These are phyloP conservation scores for Pisolithus marmoratus DNA, from an alignment of 768 basidiomycete genomes.

Conservation along the genomic window DNA sequence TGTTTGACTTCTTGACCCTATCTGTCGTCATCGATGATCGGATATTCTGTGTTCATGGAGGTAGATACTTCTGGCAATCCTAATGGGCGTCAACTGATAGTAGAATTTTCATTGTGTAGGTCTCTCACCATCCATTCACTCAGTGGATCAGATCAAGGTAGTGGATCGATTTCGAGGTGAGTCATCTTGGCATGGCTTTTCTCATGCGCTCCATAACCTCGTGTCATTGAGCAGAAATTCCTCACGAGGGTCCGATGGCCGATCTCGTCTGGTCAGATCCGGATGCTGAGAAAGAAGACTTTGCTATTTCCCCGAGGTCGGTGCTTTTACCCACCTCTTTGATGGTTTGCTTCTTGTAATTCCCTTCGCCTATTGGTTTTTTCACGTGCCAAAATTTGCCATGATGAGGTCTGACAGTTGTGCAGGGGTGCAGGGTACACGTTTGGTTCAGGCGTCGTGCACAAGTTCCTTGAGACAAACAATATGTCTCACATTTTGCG, in stretches of 20 bases:
- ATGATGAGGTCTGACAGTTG: not conserved
- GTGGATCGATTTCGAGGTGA: slow-evolving; percentile 95
- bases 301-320: slow-evolving; percentile 96
- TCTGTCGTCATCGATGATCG: slow-evolving; percentile 98
- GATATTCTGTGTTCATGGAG: slow-evolving; percentile 99
- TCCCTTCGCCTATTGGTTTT: slow-evolving; percentile 1
- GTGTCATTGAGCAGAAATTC: slow-evolving; percentile 66
- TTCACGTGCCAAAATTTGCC: slow-evolving; percentile 12
- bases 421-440: slow-evolving; percentile 95
- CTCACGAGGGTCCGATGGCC: slow-evolving; percentile 99
- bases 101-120: slow-evolving; percentile 42
- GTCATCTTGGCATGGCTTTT: slow-evolving; percentile 12
- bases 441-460: slow-evolving; percentile 95
- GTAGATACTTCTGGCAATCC: slow-evolving; percentile 36
- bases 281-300: slow-evolving; percentile 98
- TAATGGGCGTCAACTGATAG: slow-evolving; percentile 1
- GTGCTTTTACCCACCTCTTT: slow-evolving; percentile 20
- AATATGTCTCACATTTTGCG: slow-evolving; percentile 96
- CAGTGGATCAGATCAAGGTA: slow-evolving; percentile 99
- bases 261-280: slow-evolving; percentile 99
- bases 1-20: slow-evolving; percentile 98
- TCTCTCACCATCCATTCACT: slow-evolving; percentile 95
- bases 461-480: slow-evolving; percentile 95
- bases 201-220: slow-evolving; percentile 16
- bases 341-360: slow-evolving; percentile 7